phyloP scores from a whole-genome alignment of 2,329 filamentous ascomycete species.

The Westerdykella ornata region DNA sequence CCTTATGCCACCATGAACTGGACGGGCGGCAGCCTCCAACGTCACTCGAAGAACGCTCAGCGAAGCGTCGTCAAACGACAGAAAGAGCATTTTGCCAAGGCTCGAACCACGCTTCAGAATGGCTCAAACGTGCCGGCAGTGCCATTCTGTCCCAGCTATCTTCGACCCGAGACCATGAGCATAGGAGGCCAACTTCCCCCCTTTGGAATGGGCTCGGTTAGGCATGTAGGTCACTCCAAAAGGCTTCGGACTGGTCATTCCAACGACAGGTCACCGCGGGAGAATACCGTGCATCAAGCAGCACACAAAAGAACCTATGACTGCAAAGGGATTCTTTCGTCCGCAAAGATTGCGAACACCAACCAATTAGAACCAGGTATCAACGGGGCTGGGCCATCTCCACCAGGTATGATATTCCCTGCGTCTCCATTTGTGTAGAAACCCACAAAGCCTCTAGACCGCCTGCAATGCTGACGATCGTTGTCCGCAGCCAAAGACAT shows the following conservation, averaged over 20 bases:
- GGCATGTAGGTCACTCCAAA: conserved; percentile 8
- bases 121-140: conserved; percentile 6
- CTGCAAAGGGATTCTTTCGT: no score
- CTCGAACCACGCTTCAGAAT: conserved; percentile 29
- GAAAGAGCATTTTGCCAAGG: conserved; percentile 43
- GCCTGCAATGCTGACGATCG: conserved; percentile 4
- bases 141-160: conserved; percentile 22
- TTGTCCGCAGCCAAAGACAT: not conserved
- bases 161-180: conserved; percentile 10
- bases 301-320: no score
- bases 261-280: no score
- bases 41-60: conserved; percentile 32
- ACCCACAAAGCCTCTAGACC: no score
- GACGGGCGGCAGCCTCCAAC: conserved; percentile 43
- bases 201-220: conserved; percentile 8
- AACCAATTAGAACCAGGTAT: no score
- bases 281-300: no score
- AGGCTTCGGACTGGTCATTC: not conserved
- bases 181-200: conserved; percentile 5
- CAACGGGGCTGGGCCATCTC: no score
- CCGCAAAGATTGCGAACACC: no score
- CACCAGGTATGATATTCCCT: no score
- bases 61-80: conserved; percentile 37
- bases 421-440: no score
- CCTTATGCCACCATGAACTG: conserved; percentile 40